Percentiles rank a stretch among this genome's conserved stretches.
Evolutionary conservation across 306 rosid genomes (phyloP).

Genomic region (Astragalus glycyphyllos): DNA sequence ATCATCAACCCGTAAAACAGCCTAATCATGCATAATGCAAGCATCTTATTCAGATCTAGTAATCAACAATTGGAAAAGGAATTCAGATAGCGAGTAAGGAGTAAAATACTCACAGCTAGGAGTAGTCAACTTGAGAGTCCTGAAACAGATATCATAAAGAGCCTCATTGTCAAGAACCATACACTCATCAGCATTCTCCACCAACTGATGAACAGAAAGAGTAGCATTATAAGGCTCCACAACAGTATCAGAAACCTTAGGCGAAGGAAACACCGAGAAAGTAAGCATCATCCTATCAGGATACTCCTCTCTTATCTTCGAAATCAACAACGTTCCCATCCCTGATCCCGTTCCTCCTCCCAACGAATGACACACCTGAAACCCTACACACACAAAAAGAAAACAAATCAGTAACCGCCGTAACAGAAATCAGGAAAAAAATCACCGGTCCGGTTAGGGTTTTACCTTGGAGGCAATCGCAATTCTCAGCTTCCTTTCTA

Average conservation of each 20-base stretch:
- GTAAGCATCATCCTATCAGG: constrained; percentile 71
- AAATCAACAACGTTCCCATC: constrained; percentile 63
- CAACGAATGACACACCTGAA: constrained; percentile 64
- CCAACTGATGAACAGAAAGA: constrained; percentile 67
- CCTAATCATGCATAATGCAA: not conserved
- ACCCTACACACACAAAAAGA: constrained; percentile 44
- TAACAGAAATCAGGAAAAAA: not conserved
- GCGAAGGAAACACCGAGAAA: constrained; percentile 63
- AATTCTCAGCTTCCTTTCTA: constrained; percentile 65
- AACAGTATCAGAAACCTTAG: constrained; percentile 66
- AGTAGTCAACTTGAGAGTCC: constrained; percentile 65
- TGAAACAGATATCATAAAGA: constrained; percentile 62
- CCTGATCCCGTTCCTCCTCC: constrained; percentile 74
- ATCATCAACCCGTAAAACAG: not conserved
- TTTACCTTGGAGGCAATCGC: constrained; percentile 65
- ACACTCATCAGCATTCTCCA: constrained; percentile 69
- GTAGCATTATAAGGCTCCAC: constrained; percentile 72
- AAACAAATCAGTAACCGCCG: not conserved
- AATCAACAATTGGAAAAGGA: not conserved
- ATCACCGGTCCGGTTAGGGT: not conserved
- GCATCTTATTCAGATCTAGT: not conserved
- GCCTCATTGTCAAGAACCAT: constrained; percentile 72
- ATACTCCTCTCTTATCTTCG: constrained; percentile 66
- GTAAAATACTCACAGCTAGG: constrained; percentile 60
- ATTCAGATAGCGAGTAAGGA: not conserved